Evolutionary conservation across 257 asterid species (phyloP).

Genomic region (Fraxinus quadrangulata): DNA sequence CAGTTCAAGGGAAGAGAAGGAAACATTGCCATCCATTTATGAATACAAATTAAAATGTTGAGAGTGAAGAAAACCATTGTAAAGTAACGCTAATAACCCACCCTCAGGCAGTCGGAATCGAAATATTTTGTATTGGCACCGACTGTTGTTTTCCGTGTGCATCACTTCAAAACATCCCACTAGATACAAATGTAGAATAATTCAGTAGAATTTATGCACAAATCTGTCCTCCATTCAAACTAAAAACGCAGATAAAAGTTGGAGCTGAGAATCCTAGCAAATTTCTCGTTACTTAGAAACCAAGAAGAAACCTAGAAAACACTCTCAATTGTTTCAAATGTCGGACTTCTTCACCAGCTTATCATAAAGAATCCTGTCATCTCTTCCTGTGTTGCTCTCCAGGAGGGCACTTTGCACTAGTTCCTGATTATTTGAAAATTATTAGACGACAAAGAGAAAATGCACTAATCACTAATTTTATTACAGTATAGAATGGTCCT

Average conservation of each 20-base stretch:
- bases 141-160: background rate
- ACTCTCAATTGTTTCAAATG: conserved; percentile 23
- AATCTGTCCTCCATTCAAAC: background rate
- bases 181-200: background rate
- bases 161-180: background rate
- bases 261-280: background rate
- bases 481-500: conserved; percentile 8
- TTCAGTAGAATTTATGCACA: background rate
- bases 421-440: conserved; percentile 44
- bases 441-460: background rate
- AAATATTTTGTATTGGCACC: background rate
- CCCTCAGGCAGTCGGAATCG: background rate
- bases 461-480: background rate
- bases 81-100: background rate
- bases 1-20: too few relatives aligned
- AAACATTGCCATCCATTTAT: too few relatives aligned
- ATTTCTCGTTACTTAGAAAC: background rate
- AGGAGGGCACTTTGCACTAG: conserved; percentile 85
- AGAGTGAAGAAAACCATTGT: too few relatives aligned
- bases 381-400: conserved; percentile 80
- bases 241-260: background rate
- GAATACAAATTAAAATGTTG: background rate
- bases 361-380: conserved; percentile 75
- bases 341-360: conserved; percentile 62
- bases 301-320: background rate